Base-by-base conservation (phyloP, 495 filamentous ascomycete genomes). In the Penicillium atrosanguineum region DNA sequence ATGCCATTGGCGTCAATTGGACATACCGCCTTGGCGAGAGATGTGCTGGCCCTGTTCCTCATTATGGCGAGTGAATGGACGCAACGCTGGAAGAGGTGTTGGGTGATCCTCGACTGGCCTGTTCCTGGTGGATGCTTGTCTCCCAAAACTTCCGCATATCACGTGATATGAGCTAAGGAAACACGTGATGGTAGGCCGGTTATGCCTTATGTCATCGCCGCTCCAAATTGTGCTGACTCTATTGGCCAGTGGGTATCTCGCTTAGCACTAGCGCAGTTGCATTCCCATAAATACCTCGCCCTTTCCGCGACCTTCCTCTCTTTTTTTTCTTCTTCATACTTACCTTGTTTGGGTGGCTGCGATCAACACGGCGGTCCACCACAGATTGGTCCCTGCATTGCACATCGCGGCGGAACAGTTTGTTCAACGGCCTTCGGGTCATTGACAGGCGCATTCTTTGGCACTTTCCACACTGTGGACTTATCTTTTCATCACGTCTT, bases 361-460 rank as follows among this genome's bases (percentile, higher is more conserved):
- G 83, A 73, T 86, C 83, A 86, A 70, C 73, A 83, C 79, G 72
- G 71, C 77, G 69, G 78, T 69, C 60, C 73, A 73, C 76, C 77
- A 83, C 75, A 70, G 69, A 69, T 77, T 77, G 78, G 84, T 81
- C 73, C 83, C 83, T 87, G 80, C 84, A 88, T 88, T 85, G 85
- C 84, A 88, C 85, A 87, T 60, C 83, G 84, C 76, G 85, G 84
- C 71, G 81, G 75, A 82, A 71, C 79, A 76, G 72, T 77, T 70
- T 68, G 78, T 82, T 81, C 78, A 84, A 78, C 79, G 79, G 81
- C 77, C 72, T 86, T 82, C 81, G 83, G 84, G 80, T 79, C 80
- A 81, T 78, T 83, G 78, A 80, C 75, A 79, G 79, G 82, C 81
- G 83, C 67, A 87, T 87, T 87, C 85, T 87, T 87, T 87, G 83